A percentile compares a stretch with the other conserved stretches of the same genome.
phyloP scores from a whole-genome alignment of 306 rosid genomes.

The Trifolium fragiferum region DNA sequence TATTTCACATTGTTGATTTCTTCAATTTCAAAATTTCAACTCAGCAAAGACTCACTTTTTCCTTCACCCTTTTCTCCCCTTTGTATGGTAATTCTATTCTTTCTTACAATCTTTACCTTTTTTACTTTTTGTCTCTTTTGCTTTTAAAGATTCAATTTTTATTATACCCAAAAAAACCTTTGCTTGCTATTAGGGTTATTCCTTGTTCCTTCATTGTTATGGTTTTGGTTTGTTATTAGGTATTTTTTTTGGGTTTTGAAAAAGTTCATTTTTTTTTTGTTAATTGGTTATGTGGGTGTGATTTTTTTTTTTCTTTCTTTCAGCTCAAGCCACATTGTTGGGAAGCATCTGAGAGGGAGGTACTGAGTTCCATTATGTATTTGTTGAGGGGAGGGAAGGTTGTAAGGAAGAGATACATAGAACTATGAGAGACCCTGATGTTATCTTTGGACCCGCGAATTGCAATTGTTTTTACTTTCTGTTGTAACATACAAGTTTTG shows the following conservation, averaged over 20 bases:
- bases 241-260: neutral
- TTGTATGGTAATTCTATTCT: conserved; percentile 52
- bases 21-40: conserved; percentile 18
- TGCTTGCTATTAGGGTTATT: conserved; percentile 80
- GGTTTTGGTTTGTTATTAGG: conserved; percentile 30
- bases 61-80: conserved; percentile 39
- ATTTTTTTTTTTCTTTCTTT: neutral
- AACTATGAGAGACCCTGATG: conserved; percentile 73
- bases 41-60: conserved; percentile 38
- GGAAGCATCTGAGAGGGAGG: conserved; percentile 46
- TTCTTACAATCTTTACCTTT: conserved; percentile 1
- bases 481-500: conserved; percentile 45
- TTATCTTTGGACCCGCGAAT: conserved; percentile 47
- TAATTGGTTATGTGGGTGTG: conserved; percentile 31
- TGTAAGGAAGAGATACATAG: conserved; percentile 38
- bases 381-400: conserved; percentile 49
- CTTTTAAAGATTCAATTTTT: neutral
- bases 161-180: conserved; percentile 26
- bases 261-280: conserved; percentile 24
- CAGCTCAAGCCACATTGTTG: conserved; percentile 51
- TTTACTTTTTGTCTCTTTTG: conserved; percentile 5
- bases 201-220: conserved; percentile 48
- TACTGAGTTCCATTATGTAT: conserved; percentile 46
- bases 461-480: conserved; percentile 42
- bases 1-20: conserved; percentile 33